Evolutionary conservation across 176 grass and related monocot genomes (phyloP), one percentile per base, ranked within the genome.

Genomic region (Saccharum spontaneum): DNA sequence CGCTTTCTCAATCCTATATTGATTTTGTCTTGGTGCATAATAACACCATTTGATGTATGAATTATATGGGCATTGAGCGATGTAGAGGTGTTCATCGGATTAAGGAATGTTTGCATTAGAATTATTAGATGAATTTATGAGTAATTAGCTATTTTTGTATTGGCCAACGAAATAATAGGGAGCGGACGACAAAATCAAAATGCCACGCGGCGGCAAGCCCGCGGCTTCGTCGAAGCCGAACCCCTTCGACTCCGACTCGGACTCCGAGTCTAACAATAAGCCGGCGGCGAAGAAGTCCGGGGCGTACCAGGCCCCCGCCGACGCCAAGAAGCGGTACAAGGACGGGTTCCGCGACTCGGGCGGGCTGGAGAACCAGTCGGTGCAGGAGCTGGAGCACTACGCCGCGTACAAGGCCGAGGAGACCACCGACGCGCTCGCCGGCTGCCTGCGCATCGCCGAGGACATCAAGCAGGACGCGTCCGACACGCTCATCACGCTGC

Each of bases 401-500:
- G 92, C 92, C 2, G 92, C 85, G 28, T 88, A 90, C 82, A 93
- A 93, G 82, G 81, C 91, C 52, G 89, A 94, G 80, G 92, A 94
- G 79, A 94, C 92, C 0, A 91, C 84, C 5, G 84, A 90, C 84
- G 75, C 88, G 38, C 89, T 86, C 55, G 71, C 7, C 62, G 92
- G 71, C 33, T 94, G 89, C 84, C 84, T 94, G 12, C 87, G 81
- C 57, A 94, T 94, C 69, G 92, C 92, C 54, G 86, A 91, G 81
- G 85, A 91, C 79, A 94, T 94, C 55, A 94, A 67, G 84, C 20
- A 94, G 69, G 89, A 86, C 49, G 92, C 89, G 37, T 23, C 48
- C 28, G 69, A 75, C 69, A 94, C 92, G 43, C 84, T 94, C 43
- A 12, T 87, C 71, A 94, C 88, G 7, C 62, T 94, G 60, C 78